phyloP scores from a whole-genome alignment of 1,139 yeast species.

The Debaryomyces coudertii region DNA sequence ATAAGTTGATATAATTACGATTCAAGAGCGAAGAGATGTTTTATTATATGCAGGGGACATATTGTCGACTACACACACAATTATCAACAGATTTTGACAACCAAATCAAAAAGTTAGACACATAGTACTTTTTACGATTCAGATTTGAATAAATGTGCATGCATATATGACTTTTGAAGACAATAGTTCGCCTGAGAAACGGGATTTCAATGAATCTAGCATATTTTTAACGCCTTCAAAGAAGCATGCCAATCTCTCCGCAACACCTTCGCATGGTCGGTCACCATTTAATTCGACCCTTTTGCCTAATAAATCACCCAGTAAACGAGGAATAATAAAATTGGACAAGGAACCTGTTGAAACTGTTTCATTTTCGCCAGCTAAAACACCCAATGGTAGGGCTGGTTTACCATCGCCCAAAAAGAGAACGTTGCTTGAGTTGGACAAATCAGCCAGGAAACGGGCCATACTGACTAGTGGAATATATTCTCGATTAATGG shows the following conservation, averaged over 20 bases:
- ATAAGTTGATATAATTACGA: background rate
- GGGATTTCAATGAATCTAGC: conserved; percentile 7
- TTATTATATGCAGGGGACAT: conserved; percentile 4
- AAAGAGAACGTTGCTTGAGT: conserved; percentile 41
- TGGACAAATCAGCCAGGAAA: conserved; percentile 55
- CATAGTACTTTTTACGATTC: background rate
- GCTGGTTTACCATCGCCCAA: conserved; percentile 51
- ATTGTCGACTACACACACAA: conserved; percentile 2
- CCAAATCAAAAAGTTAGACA: background rate
- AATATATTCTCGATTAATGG: conserved; percentile 35
- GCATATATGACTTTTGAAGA: conserved; percentile 6
- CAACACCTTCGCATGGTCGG: conserved; percentile 2
- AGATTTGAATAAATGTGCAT: conserved; percentile 1
- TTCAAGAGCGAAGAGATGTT: conserved; percentile 6
- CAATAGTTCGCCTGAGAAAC: conserved; percentile 1
- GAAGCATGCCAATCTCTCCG: conserved; percentile 14
- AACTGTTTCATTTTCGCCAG: conserved; percentile 27
- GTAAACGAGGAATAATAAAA: conserved; percentile 26
- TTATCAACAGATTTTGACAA: conserved; percentile 5
- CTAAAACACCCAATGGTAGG: conserved; percentile 45
- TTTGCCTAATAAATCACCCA: conserved; percentile 21
- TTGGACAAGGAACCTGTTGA: conserved; percentile 13
- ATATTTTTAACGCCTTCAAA: conserved; percentile 22
- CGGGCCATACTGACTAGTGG: conserved; percentile 41
- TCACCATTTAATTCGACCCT: conserved; percentile 2